phyloP scores from a whole-genome alignment of 2,329 filamentous ascomycete species.

The Hirsutella minnesotensis region DNA sequence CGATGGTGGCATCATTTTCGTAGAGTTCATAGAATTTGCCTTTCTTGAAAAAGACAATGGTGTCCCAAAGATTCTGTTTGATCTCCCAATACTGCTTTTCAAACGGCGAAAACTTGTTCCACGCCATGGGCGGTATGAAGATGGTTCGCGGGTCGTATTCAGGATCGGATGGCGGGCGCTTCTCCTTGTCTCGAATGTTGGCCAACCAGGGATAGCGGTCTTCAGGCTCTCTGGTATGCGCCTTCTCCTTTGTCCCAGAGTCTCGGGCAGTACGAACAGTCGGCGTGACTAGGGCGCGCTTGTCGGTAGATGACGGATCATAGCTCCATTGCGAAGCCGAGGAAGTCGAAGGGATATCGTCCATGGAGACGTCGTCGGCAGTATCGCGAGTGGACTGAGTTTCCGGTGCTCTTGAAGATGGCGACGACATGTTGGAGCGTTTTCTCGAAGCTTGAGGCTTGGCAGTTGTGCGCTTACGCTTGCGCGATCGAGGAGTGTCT shows the following conservation, averaged over 20 bases:
- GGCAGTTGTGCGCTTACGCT: conserved; percentile 59
- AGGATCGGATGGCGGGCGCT: conserved; percentile 63
- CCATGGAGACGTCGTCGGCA: conserved; percentile 40
- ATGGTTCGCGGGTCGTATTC: conserved; percentile 87
- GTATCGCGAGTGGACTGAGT: conserved; percentile 30
- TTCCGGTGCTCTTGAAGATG: conserved; percentile 8
- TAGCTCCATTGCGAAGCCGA: conserved; percentile 76
- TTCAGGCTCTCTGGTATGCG: conserved; percentile 71
- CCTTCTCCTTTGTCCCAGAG: conserved; percentile 47
- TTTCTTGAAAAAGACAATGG: conserved; percentile 98
- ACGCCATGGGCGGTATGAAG: conserved; percentile 75
- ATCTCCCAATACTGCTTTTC: conserved; percentile 99
- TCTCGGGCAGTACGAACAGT: conserved; percentile 15
- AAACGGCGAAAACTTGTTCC: conserved; percentile 78
- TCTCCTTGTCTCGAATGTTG: conserved; percentile 72
- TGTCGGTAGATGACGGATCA: conserved; percentile 34
- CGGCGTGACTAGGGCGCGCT: conserved; percentile 21
- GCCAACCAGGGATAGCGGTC: conserved; percentile 86
- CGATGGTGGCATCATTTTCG: conserved; percentile 92
- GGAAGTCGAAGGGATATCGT: conserved; percentile 48
- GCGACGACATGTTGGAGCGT: conserved; percentile 41
- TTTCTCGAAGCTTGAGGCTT: conserved; percentile 47
- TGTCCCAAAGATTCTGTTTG: conserved; percentile 96
- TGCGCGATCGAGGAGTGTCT: conserved; percentile 44
- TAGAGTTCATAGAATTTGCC: conserved; percentile 99